phyloP scores from a whole-genome alignment of 371 early-diverging fungal species.

The Fennellomyces sp. region DNA sequence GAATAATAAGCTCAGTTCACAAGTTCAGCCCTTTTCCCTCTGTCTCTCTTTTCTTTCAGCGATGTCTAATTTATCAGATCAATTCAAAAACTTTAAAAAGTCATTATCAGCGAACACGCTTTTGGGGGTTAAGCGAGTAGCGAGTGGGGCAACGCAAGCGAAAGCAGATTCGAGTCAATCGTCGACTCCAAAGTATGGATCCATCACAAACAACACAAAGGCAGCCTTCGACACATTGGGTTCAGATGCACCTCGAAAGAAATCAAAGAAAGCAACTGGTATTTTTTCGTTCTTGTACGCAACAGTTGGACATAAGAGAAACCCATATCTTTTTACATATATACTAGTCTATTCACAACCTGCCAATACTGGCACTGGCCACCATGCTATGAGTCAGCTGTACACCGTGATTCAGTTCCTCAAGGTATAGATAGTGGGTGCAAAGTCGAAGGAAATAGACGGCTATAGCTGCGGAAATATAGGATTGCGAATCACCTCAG shows the following conservation, averaged over 20 bases:
- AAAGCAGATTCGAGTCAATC: neutral
- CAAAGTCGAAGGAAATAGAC: neutral
- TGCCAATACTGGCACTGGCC: slow-evolving; percentile 60
- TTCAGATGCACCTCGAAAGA: slow-evolving; percentile 25
- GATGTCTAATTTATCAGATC: slow-evolving; percentile 28
- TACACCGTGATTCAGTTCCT: slow-evolving; percentile 61
- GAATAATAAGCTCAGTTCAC: neutral
- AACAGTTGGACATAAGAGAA: neutral
- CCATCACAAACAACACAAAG: slow-evolving; percentile 43
- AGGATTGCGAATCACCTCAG: slow-evolving; percentile 68
- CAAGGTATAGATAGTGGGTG: slow-evolving; percentile 31
- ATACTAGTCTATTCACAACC: slow-evolving; percentile 56
- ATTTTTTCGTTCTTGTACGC: neutral
- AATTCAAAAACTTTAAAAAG: slow-evolving; percentile 46
- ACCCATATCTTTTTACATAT: slow-evolving; percentile 3
- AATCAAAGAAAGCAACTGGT: slow-evolving; percentile 43
- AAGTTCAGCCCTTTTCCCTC: neutral
- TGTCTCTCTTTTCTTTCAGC: slow-evolving; percentile 6
- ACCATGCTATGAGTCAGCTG: slow-evolving; percentile 66
- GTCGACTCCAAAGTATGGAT: slow-evolving; percentile 15
- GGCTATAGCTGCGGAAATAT: slow-evolving; percentile 5
- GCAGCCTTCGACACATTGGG: slow-evolving; percentile 30
- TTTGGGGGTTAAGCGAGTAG: slow-evolving; percentile 43
- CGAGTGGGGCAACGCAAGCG: slow-evolving; percentile 11
- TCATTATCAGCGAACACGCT: slow-evolving; percentile 40